These are phyloP conservation scores for Setaria italica DNA, from an alignment of 202 grass and related monocot species.

Conservation along the genomic window DNA sequence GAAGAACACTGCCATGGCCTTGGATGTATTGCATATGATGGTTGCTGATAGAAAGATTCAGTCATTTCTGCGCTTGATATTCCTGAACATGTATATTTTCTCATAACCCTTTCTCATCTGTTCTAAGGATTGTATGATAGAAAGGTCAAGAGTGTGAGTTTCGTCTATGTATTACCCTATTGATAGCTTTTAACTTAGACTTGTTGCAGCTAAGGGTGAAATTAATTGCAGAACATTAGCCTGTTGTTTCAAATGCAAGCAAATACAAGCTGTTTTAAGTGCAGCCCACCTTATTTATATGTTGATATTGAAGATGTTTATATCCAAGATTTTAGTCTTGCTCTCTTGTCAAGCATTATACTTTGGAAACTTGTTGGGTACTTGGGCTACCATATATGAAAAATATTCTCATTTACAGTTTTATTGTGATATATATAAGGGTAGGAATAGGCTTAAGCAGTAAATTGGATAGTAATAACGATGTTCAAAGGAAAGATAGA, in stretches of 20 bases:
- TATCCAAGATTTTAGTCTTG: constrained; percentile 21
- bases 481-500: constrained; percentile 19
- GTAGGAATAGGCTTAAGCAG: background rate
- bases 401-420: background rate
- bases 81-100: constrained; percentile 86
- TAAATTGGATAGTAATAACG: background rate
- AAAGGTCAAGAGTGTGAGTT: background rate
- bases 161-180: background rate
- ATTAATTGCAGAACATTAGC: constrained; percentile 15
- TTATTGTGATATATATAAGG: background rate
- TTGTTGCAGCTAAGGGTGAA: background rate
- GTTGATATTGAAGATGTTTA: background rate
- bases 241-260: background rate
- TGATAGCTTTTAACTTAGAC: background rate
- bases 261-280: background rate
- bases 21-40: constrained; percentile 83
- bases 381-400: constrained; percentile 3
- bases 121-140: constrained; percentile 22
- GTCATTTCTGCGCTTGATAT: constrained; percentile 73
- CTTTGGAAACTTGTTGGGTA: background rate
- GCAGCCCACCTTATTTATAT: constrained; percentile 28
- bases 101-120: background rate
- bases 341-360: background rate
- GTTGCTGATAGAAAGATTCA: constrained; percentile 76
- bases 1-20: constrained; percentile 72